These are phyloP conservation scores for Ceratonia siliqua DNA, from an alignment of 306 rosid genomes.

Conservation along the genomic window DNA sequence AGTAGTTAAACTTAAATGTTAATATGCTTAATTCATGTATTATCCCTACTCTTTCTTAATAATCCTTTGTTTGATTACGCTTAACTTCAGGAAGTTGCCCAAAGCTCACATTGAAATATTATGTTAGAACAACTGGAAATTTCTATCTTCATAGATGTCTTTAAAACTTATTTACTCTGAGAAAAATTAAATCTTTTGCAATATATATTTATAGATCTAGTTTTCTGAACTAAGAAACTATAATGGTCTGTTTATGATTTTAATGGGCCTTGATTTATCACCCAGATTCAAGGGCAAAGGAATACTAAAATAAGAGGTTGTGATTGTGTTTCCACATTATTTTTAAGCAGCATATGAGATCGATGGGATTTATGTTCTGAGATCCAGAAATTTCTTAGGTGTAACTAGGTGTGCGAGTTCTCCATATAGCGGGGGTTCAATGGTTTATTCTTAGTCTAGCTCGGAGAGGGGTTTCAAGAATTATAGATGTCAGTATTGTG, in stretches of 20 bases:
- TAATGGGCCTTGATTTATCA: background rate
- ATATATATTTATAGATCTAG: background rate
- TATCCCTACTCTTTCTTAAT: background rate
- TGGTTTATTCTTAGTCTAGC: constrained; percentile 4
- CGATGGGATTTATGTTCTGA: constrained; percentile 21
- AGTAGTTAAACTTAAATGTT: background rate
- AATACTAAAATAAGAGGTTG: background rate
- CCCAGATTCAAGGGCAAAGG: background rate
- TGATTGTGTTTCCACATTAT: background rate
- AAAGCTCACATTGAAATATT: background rate
- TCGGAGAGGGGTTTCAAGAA: constrained; percentile 22
- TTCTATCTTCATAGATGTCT: too few species aligned
- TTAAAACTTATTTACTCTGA: background rate
- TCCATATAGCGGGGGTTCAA: background rate
- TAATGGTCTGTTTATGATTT: background rate
- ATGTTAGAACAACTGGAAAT: too few species aligned
- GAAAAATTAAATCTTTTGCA: background rate
- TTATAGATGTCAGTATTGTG: constrained; percentile 2
- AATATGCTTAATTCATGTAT: background rate
- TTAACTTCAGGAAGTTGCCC: background rate
- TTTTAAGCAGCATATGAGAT: background rate
- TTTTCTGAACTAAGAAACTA: background rate
- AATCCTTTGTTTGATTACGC: background rate
- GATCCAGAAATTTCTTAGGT: constrained; percentile 1
- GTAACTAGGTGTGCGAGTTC: background rate